Conservation (phyloP, 768 basidiomycete species). For the Boletus rufocinnamomeus region DNA sequence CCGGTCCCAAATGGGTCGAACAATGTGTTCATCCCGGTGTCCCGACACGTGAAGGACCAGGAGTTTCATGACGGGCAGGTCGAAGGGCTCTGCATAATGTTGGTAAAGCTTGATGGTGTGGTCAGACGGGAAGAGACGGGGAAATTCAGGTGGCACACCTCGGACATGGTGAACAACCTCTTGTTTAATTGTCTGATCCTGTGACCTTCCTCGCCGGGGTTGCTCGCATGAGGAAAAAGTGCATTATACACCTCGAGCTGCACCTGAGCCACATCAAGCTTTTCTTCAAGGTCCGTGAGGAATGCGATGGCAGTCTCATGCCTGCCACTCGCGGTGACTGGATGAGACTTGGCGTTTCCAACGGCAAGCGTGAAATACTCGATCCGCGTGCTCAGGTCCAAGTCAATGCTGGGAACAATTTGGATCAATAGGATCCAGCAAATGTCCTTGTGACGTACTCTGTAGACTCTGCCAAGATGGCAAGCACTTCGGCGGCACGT, state of each 20-base stretch:
- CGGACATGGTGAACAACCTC: constrained; percentile 75
- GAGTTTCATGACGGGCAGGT: constrained; percentile 80
- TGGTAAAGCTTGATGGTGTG: constrained; percentile 68
- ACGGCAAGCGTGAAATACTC: constrained; percentile 94
- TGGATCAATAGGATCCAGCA: constrained; percentile 1
- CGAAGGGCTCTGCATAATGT: constrained; percentile 84
- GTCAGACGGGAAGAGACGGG: constrained; percentile 14
- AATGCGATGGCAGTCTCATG: constrained; percentile 94
- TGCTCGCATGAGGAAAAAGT: constrained; percentile 59
- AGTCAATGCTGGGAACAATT: constrained; percentile 52
- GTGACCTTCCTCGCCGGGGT: constrained; percentile 62
- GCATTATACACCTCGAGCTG: constrained; percentile 87
- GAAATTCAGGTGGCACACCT: constrained; percentile 51
- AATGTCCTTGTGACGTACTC: constrained; percentile 50
- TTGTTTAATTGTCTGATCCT: constrained; percentile 60
- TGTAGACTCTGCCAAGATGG: constrained; percentile 78
- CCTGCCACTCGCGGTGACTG: constrained; percentile 70
- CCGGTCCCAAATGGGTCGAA: constrained; percentile 85
- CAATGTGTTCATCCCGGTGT: constrained; percentile 80
- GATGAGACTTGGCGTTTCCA: constrained; percentile 94
- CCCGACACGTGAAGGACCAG: constrained; percentile 93
- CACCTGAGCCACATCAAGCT: constrained; percentile 94
- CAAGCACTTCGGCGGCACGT: constrained; percentile 85
- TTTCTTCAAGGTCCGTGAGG: constrained; percentile 93
- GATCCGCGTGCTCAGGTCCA: constrained; percentile 71